Evolutionary conservation across 495 filamentous ascomycete species (phyloP), one percentile per base, ranked within the genome.

Genomic region (Penicillium silybi): DNA sequence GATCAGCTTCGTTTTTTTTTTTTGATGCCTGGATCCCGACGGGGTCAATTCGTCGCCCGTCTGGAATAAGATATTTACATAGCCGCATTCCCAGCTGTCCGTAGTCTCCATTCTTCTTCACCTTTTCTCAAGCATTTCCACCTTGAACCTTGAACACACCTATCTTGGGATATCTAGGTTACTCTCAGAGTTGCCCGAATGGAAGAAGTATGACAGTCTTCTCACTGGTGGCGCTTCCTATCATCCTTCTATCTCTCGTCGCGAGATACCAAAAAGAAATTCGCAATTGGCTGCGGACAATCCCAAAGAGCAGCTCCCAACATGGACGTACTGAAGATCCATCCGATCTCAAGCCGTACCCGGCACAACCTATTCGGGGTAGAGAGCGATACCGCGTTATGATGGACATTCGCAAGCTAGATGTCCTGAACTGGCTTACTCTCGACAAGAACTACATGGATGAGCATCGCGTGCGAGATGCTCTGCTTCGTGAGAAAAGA

Each of bases 361-460:
- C 73, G 35, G 68, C 71, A 20, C 67, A 72, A 44, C 72, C 74
- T 25, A 77, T 77, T 57, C 67, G 62, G 41, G 74, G 72, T n/a
- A 56, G 70, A 43, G 69, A 71, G 29, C 59, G 70, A 54, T 77
- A 75, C 50, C 64, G 71, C 22, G 69, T 80, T 46, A 75, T 76
- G 56, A 81, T 82, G 80, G 80, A 81, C 34, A 67, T 84, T 17
- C 72, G 72, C 49, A 76, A 71, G 52, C 61, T 82, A 25, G 78
- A 80, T 38, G 50, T 58, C 16, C 59, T 66, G 38, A 79, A 80
- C 40, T 84, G 79, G 80, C 68, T 84, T 26, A 78, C 74, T 1
- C 53, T 82, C 29, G 80, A 82, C 58, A 69, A 75, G 39, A 70
- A 72, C 48, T 82, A 82, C 46, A 66, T 70, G 56, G 67, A 69